Conservation (phyloP, 352 stramenopile genomes). For the Blastocystis sp. region DNA sequence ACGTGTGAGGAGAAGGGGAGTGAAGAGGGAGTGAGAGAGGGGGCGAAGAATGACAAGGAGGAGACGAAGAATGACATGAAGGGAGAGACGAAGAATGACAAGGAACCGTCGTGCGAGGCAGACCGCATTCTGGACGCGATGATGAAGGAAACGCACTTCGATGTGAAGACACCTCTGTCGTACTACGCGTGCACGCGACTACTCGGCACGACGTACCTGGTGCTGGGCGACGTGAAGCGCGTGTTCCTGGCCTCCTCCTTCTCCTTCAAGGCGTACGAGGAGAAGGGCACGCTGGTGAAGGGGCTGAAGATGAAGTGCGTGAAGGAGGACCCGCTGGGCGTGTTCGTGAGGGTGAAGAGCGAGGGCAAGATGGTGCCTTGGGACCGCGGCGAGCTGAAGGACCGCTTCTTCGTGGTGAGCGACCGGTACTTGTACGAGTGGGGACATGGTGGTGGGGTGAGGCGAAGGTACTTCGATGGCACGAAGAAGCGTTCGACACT, state of each 20-base stretch:
- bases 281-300: conserved; percentile 3
- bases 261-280: neutral
- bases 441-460: neutral
- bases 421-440: conserved; percentile 59
- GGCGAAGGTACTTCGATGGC: conserved; percentile 23
- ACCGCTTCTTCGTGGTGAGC: conserved; percentile 32
- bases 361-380: neutral
- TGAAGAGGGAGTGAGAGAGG: no score
- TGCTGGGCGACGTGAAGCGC: conserved; percentile 23
- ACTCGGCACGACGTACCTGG: neutral
- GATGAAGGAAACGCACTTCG: conserved; percentile 4
- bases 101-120: neutral
- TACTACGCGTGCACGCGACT: conserved; percentile 3
- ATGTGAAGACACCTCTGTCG: neutral
- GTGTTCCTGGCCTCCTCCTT: neutral
- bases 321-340: conserved; percentile 2
- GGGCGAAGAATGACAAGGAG: no score
- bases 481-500: neutral
- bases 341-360: neutral
- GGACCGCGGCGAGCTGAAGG: conserved; percentile 30
- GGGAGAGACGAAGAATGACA: no score
- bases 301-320: neutral
- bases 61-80: no score
- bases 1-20: neutral
- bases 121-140: conserved; percentile 20